Conservation (phyloP, 306 rosid species). For the Geum urbanum region DNA sequence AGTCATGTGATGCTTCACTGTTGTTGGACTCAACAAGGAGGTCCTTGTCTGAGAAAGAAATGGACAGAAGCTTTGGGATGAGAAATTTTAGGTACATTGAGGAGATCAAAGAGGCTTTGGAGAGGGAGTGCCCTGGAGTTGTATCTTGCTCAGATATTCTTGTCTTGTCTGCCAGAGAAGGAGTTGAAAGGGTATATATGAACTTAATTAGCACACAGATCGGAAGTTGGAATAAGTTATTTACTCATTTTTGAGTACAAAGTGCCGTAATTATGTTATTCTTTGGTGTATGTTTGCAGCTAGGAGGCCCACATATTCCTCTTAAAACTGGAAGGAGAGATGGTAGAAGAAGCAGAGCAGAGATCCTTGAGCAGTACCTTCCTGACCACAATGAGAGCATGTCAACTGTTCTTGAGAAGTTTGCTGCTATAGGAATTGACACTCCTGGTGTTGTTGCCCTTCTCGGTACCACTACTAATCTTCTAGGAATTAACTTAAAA, state of each 20-base stretch:
- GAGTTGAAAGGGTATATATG: slow-evolving; percentile 72
- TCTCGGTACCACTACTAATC: slow-evolving; percentile 44
- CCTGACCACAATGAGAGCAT: slow-evolving; percentile 98
- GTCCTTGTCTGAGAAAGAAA: slow-evolving; percentile 82
- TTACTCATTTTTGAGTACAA: not conserved
- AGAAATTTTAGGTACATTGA: slow-evolving; percentile 96
- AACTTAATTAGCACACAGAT: not conserved
- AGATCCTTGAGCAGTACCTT: slow-evolving; percentile 66
- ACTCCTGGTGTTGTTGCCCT: slow-evolving; percentile 89
- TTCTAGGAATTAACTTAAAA: too few relatives aligned
- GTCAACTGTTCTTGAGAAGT: slow-evolving; percentile 78
- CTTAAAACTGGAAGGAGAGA: slow-evolving; percentile 97
- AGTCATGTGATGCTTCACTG: slow-evolving; percentile 97
- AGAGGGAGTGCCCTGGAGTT: slow-evolving; percentile 93
- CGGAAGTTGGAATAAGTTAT: slow-evolving; percentile 2
- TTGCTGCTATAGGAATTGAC: slow-evolving; percentile 75
- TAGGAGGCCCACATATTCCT: slow-evolving; percentile 81
- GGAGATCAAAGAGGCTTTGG: slow-evolving; percentile 87
- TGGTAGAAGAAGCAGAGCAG: slow-evolving; percentile 93
- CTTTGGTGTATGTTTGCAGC: slow-evolving; percentile 37
- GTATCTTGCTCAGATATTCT: slow-evolving; percentile 95
- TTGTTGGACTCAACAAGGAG: slow-evolving; percentile 89
- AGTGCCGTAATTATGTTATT: not conserved
- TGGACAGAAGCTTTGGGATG: slow-evolving; percentile 94
- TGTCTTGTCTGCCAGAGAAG: slow-evolving; percentile 90